Evolutionary conservation across 352 stramenopile species (phyloP), one percentile per base, ranked within the genome.

Genomic region (Globisporangium irregulare): DNA sequence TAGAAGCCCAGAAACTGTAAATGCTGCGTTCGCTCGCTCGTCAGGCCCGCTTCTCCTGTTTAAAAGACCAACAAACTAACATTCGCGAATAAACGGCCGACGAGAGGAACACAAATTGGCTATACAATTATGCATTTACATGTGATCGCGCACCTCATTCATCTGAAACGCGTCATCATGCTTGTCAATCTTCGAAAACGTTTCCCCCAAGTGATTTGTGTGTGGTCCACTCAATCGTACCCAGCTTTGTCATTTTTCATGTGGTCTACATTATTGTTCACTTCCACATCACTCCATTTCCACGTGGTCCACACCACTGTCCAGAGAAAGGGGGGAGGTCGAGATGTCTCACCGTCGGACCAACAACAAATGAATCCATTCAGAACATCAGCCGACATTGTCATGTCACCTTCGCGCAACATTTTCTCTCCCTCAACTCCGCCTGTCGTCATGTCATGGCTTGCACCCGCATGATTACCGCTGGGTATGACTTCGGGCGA

Each of bases 1-100:
- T 93, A 88, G 80, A 91, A 63, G 78, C 67, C 25, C 82, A 82
- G 64, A 91, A 91, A 71, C 75, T 87, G 70, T 66, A 57, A 46
- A 15, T 29, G 20, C 36, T 29, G 20, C 36, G 63, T 38, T 27
- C 20, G 2, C 29, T 32, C 4, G n/a, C 22, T 51, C 43, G 43
- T 24, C 15, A 50, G 7, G 43, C 34, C 9, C 12, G 36, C 36
- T 43, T 8, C 36, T 43, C 36, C 36, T 43, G 36, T 14, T 43
- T 43, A 18, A 43, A 41, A 43, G 36, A 43, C 10, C 12, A 43
- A 43, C 36, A 18, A 6, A 38, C 32, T 38, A 38, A 5, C 36
- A 10, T 43, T 43, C 10, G 12, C 36, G 36, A 43, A 43, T 43
- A 43, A 43, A 43, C 29, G 36, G 36, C 36, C 12, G 36, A 43